Base-by-base conservation (phyloP, 1,284 basidiomycete genomes). In the Trichosporon coremiiforme region DNA sequence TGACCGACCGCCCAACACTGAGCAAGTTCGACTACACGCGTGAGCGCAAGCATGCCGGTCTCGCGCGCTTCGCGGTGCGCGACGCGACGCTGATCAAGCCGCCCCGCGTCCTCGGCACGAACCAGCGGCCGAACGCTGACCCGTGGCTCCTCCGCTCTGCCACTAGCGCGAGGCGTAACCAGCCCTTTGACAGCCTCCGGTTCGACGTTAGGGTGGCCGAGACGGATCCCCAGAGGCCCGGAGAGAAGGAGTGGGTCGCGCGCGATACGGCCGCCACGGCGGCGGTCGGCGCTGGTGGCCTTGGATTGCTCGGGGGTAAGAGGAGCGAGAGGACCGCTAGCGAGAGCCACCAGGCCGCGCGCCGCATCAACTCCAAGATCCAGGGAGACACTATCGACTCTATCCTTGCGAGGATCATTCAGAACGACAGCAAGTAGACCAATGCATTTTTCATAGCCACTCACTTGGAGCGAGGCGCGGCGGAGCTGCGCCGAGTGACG, bases 161-260 rank as follows among this genome's bases (percentile, higher is more conserved):
- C 2, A 76, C 73, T 17, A n/a, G 50, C 6, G 73, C 74, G 3
- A 55, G 36, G n/a, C 63, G 70, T n/a, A 73, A 74, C 8, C 70
- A 71, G 13, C 79, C 82, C 1, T 73, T 83, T 55, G 74, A 80
- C 68, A 75, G 75, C 0, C 73, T 80, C 72, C 70, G 68, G 22
- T 82, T 82, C 66, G 76, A 80, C 65, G 75, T 83, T 65, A 68
- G 70, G 36, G 74, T 80, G 12, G 47, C 45, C 64, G 67, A 67
- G 74, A 29, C 25, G 15, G 36, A 57, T 2, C 33, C 33, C 8
- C 41, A 66, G 2, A 35, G 50, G 13, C 50, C 64, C 31, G 70
- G 73, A 7, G 41, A 55, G 8, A 12, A 17, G 22, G 70, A 67
- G 33, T 73, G 70, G 70, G 72, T 73, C 45, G 68, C 53, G 6